Evolutionary conservation across 2,329 filamentous ascomycete genomes (phyloP).

Genomic region (Pyrenophora tritici-repentis): DNA sequence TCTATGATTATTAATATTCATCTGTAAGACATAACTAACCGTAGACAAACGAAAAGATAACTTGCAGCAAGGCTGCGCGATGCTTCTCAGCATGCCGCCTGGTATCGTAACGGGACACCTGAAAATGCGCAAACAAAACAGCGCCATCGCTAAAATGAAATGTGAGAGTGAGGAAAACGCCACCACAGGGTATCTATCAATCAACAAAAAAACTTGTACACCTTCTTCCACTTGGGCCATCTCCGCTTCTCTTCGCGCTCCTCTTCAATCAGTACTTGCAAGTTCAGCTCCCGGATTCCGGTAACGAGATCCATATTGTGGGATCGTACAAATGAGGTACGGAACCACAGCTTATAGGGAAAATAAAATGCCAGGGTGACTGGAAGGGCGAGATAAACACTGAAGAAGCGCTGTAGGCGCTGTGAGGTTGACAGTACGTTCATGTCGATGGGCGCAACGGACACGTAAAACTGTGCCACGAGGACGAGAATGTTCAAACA

Average conservation of each 20-base stretch:
- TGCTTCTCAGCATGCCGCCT: conserved; percentile 35
- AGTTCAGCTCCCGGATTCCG: conserved; percentile 81
- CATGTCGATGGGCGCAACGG: conserved; percentile 73
- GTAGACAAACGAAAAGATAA: conserved; percentile 12
- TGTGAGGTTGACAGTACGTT: conserved; percentile 49
- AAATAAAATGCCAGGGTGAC: conserved; percentile 71
- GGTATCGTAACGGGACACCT: conserved; percentile 35
- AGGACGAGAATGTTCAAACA: conserved; percentile 76
- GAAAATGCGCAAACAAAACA: conserved; percentile 1
- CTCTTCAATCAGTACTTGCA: conserved; percentile 76
- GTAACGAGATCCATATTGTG: conserved; percentile 86
- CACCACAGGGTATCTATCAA: background rate
- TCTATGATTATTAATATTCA: conserved; percentile 1
- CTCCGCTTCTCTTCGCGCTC: conserved; percentile 72
- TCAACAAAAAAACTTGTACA: conserved; percentile 56
- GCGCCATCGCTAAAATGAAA: conserved; percentile 16
- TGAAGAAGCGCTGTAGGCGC: conserved; percentile 71
- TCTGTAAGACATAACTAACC: conserved; percentile 3
- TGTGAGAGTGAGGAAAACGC: conserved; percentile 1
- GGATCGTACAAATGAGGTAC: conserved; percentile 68
- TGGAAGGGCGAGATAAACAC: conserved; percentile 71
- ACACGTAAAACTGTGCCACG: conserved; percentile 85
- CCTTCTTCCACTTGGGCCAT: conserved; percentile 56
- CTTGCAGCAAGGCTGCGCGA: conserved; percentile 33
- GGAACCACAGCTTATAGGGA: conserved; percentile 75